A percentile compares a stretch with the other conserved stretches of the same genome.
These are phyloP conservation scores for Geosmithia flava DNA, from an alignment of 2,329 filamentous ascomycete species.

Conservation along the genomic window DNA sequence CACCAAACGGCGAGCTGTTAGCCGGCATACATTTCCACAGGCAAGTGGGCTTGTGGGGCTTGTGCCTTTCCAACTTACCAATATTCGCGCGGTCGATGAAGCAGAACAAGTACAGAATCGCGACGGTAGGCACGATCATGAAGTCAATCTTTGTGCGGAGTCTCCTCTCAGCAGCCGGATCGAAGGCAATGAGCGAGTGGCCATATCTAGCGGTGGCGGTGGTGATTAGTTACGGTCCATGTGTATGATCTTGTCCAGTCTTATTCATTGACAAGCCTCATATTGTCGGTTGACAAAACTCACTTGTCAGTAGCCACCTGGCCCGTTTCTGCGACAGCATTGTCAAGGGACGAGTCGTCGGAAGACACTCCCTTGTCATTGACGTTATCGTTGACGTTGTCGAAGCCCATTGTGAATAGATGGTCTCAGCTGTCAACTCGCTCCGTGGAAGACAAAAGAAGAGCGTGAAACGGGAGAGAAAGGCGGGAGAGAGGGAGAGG, in stretches of 20 bases:
- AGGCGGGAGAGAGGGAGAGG: neutral
- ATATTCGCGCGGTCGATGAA: slow-evolving; percentile 59
- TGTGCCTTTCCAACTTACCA: slow-evolving; percentile 23
- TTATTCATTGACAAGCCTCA: neutral
- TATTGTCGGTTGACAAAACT: neutral
- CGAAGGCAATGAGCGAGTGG: slow-evolving; percentile 35
- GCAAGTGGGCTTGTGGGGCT: neutral
- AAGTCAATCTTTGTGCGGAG: slow-evolving; percentile 53
- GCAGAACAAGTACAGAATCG: slow-evolving; percentile 40
- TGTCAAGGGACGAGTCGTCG: neutral
- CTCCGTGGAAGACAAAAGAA: neutral
- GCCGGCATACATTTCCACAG: neutral
- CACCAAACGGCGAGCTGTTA: neutral
- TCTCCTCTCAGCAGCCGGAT: slow-evolving; percentile 39
- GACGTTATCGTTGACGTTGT: neutral
- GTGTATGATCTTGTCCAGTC: neutral
- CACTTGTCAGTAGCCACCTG: slow-evolving; percentile 5
- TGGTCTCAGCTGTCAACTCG: neutral
- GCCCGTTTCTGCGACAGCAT: slow-evolving; percentile 2
- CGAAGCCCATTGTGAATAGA: neutral
- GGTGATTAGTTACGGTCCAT: neutral
- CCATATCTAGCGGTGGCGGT: slow-evolving; percentile 25
- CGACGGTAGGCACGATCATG: slow-evolving; percentile 49
- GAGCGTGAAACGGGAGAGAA: neutral
- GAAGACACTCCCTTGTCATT: slow-evolving; percentile 1